phyloP scores from a whole-genome alignment of 2,329 filamentous ascomycete genomes.

The Aspergillus costaricaensis region DNA sequence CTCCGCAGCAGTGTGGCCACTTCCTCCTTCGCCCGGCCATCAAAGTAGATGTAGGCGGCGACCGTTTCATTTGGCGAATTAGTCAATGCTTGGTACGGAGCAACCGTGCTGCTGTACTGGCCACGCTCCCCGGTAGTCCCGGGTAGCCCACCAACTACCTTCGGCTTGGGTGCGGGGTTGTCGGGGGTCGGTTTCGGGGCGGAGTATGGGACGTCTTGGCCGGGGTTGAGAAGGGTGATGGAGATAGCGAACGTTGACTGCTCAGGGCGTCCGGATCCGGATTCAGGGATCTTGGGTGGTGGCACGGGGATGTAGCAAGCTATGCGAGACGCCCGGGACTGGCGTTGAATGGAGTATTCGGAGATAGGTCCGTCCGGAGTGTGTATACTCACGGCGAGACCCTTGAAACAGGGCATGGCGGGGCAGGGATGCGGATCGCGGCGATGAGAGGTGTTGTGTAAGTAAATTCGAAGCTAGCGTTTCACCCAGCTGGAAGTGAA shows the following conservation, averaged over 20 bases:
- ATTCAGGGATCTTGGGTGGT: constrained; percentile 73
- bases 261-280: constrained; percentile 74
- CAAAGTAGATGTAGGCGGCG: constrained; percentile 98
- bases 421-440: constrained; percentile 1
- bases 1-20: constrained; percentile 89
- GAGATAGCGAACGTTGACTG: constrained; percentile 97
- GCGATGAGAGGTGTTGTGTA: background rate
- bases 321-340: constrained; percentile 87
- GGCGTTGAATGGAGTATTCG: constrained; percentile 93
- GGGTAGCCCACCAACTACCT: constrained; percentile 73
- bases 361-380: constrained; percentile 75
- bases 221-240: constrained; percentile 89
- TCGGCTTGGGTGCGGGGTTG: constrained; percentile 78
- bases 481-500: background rate
- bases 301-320: constrained; percentile 97
- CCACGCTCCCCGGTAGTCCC: constrained; percentile 55
- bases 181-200: constrained; percentile 75
- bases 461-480: background rate
- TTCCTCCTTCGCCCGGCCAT: constrained; percentile 92
- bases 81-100: constrained; percentile 88
- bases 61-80: constrained; percentile 95
- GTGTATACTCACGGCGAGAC: constrained; percentile 97
- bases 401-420: constrained; percentile 94
- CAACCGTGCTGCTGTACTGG: constrained; percentile 61
- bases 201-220: constrained; percentile 88